Evolutionary conservation across 306 rosid genomes (phyloP), one percentile per base, ranked within the genome.

Genomic region (Vicia villosa): DNA sequence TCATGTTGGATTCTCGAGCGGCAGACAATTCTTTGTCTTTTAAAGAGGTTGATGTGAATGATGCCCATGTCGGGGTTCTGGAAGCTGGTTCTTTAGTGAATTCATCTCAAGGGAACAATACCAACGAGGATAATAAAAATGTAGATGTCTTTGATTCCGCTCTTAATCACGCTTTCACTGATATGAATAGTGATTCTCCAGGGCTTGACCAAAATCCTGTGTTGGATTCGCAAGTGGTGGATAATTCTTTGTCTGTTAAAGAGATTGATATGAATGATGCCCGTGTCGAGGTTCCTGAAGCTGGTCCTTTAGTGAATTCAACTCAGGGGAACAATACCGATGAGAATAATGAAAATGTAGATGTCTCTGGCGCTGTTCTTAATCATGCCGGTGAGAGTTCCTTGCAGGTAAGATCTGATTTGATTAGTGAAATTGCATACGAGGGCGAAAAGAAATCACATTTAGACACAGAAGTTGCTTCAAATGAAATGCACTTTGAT

Each of bases 201-300:
- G 78, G 55, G 51, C 30, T 42, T 54, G 83, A 66, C 79, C 59
- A 8, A 24, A 56, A 57, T 32, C 77, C 66, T 10, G 67, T 19
- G 15, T 20, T 66, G 64, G 76, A 58, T 49, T 72, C 77, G 72
- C 75, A 77, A 37, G 20, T 43, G 38, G 77, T 45, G 49, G 83
- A 78, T 56, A 69, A 45, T 65, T 41, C 58, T 11, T 1, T 30
- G 38, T 68, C 81, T 63, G 75, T 68, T 32, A 73, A 74, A 43
- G 86, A 67, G 68, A 62, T 57, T 80, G 80, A 41, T 64, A 47
- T 54, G 38, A 77, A 74, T 66, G 67, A 66, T 72, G 13, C 81
- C 60, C 66, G 1, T 41, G 85, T 75, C 14, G 86, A 77, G 78
- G 76, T 45, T 70, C 73, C 32, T 76, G 82, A 81, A 82, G 75